A percentile compares a stretch with the other conserved stretches of the same genome.
phyloP scores from a whole-genome alignment of 768 basidiomycete genomes.

The Paxillus involutus region DNA sequence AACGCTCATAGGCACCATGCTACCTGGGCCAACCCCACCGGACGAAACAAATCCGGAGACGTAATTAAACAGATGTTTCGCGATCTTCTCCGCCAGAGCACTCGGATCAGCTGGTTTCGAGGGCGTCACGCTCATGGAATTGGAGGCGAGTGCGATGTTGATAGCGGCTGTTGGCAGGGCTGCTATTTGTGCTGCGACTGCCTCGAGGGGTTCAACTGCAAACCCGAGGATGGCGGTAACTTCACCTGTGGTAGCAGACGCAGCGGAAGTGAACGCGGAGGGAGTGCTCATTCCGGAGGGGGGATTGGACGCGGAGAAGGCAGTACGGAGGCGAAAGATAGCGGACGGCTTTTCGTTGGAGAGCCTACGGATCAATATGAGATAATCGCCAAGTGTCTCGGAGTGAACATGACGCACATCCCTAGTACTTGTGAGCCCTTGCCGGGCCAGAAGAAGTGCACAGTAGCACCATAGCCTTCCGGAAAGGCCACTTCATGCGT shows the following conservation, averaged over 20 bases:
- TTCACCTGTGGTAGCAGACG: constrained; percentile 38
- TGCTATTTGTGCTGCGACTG: constrained; percentile 60
- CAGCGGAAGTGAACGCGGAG: constrained; percentile 30
- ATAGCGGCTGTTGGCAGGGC: constrained; percentile 36
- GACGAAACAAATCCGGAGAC: constrained; percentile 60
- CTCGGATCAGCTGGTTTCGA: constrained; percentile 42
- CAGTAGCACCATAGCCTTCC: constrained; percentile 79
- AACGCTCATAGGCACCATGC: constrained; percentile 58
- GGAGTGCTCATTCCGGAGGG: constrained; percentile 30
- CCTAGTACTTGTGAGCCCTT: constrained; percentile 85
- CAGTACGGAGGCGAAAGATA: constrained; percentile 78
- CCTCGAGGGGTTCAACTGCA: constrained; percentile 70
- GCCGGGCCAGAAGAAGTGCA: constrained; percentile 85
- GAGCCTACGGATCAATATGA: constrained; percentile 47
- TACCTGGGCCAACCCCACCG: constrained; percentile 46
- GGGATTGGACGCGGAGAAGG: constrained; percentile 40
- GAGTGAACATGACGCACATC: constrained; percentile 50
- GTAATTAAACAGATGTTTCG: constrained; percentile 76
- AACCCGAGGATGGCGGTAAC: constrained; percentile 78
- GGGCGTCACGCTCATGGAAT: constrained; percentile 13
- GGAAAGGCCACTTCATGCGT: constrained; percentile 65
- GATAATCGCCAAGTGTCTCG: neutral
- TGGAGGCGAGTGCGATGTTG: constrained; percentile 21
- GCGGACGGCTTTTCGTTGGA: constrained; percentile 90
- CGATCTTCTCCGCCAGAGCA: constrained; percentile 63